These are phyloP conservation scores for Beta macrorhiza DNA, from an alignment of 179 eudicot genomes.

Conservation along the genomic window DNA sequence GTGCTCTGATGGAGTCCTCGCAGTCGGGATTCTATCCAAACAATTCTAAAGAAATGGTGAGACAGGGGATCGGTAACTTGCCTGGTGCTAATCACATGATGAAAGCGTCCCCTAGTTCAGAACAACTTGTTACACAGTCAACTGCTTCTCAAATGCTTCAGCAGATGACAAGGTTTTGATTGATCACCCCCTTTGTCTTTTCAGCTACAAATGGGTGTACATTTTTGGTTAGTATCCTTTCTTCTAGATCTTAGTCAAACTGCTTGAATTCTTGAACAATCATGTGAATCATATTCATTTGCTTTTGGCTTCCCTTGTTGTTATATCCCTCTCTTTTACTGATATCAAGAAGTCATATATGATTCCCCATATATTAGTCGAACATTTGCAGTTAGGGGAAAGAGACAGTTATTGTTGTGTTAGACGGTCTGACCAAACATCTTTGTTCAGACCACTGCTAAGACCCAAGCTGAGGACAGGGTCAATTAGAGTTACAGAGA, in stretches of 20 bases:
- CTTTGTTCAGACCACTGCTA: no score
- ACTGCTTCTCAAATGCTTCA: slow-evolving; percentile 63
- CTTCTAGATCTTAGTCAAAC: background rate
- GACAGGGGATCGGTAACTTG: slow-evolving; percentile 52
- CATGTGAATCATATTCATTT: background rate
- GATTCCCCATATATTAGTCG: background rate
- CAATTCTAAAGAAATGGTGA: slow-evolving; percentile 46
- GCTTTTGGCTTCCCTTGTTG: background rate
- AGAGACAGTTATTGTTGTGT: background rate
- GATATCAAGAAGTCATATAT: background rate
- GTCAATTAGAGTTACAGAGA: no score
- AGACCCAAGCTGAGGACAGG: no score
- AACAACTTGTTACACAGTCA: slow-evolving; percentile 60
- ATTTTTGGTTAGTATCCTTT: slow-evolving; percentile 36
- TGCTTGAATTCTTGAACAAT: slow-evolving; percentile 8
- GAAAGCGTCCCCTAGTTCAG: slow-evolving; percentile 75
- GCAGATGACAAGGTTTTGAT: slow-evolving; percentile 63
- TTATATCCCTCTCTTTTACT: background rate
- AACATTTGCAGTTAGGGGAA: background rate
- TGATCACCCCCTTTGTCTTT: slow-evolving; percentile 22
- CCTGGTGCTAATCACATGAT: slow-evolving; percentile 49
- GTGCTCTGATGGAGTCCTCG: slow-evolving; percentile 59
- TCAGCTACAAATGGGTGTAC: slow-evolving; percentile 31
- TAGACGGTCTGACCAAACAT: no score
- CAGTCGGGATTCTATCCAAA: slow-evolving; percentile 52